Percentiles rank a stretch among this genome's conserved stretches.
Conservation (phyloP, 2,329 filamentous ascomycete species). For the Paecilomyces variotii region DNA sequence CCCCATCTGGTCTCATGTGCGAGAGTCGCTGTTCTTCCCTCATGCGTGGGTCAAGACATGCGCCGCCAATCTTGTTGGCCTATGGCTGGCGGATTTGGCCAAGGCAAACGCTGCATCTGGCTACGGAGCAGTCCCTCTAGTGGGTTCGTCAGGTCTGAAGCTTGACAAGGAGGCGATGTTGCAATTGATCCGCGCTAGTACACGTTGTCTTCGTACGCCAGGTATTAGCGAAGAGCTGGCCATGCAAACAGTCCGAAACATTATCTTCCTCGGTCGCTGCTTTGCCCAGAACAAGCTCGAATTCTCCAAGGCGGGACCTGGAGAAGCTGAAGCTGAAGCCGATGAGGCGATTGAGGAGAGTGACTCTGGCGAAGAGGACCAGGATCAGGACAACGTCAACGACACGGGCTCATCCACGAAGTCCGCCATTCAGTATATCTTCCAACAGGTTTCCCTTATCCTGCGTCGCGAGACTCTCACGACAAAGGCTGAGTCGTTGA, state of each 20-base stretch:
- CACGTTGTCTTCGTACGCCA: conserved; percentile 53
- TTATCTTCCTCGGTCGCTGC: conserved; percentile 69
- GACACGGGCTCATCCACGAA: conserved; percentile 28
- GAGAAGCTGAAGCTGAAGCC: conserved; percentile 33
- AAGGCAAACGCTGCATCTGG: conserved; percentile 49
- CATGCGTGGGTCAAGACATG: conserved; percentile 69
- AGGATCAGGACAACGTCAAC: conserved; percentile 39
- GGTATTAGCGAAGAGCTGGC: conserved; percentile 67
- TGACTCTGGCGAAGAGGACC: conserved; percentile 35
- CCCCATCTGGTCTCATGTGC: conserved; percentile 63
- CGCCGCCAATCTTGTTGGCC: conserved; percentile 63
- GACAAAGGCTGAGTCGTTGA: conserved; percentile 53
- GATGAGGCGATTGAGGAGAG: conserved; percentile 30
- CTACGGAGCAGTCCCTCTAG: conserved; percentile 52
- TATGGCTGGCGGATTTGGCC: conserved; percentile 75
- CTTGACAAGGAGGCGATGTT: conserved; percentile 59
- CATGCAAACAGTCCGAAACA: conserved; percentile 67
- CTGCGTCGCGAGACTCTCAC: conserved; percentile 67
- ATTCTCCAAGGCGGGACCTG: conserved; percentile 32
- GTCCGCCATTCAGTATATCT: conserved; percentile 62
- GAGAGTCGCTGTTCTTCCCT: conserved; percentile 61
- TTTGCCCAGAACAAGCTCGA: conserved; percentile 50
- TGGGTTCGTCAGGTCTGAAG: conserved; percentile 62
- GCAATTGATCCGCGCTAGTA: conserved; percentile 48
- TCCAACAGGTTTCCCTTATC: conserved; percentile 69